Base-by-base conservation (phyloP, 306 rosid species). In the Alnus rubra region DNA sequence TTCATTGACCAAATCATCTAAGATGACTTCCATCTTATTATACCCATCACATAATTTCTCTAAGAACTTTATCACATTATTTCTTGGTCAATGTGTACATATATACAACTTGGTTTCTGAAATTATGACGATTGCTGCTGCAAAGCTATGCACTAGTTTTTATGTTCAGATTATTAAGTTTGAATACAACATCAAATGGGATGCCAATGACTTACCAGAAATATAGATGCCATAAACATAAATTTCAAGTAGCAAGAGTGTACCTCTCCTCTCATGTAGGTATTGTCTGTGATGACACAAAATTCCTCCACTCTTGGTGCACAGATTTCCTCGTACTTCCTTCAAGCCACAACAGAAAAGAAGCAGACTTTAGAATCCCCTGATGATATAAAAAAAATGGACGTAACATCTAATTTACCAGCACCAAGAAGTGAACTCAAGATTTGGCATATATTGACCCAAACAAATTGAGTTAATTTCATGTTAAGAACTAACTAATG, bases 281-380 rank as follows among this genome's bases (percentile, higher is more conserved):
- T 89, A 81, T 84, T 86, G 76, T 94, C 98, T 15, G 98, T 94
- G 82, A 94, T 90, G 87, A 85, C 71, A 85, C 96, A 92, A 82
- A 94, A 92, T 28, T 94, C 97, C 82, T 92, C 94, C 52, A 91
- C 89, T 71, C 79, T 84, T 35, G 97, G 97, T 51, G 98, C 94
- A 85, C 87, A 71, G 28, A 89, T 92, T 90, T 94, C 98, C 87
- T 94, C 97, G 50, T 94, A 94, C 79, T 94, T 94, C 49, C 98
- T 94, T 50, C 68, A 81, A 79, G 67, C 35, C 84, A 84, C 75
- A 82, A 77, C 58, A 67, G 80, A 78, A 84, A 78, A 81, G 7
- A 71, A 83, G 64, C 71, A 71, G 69, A 18, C 50, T 7, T 86
- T 77, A 82, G 84, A 76, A 59, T 59, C 62, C 44, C 62, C n/a